Evolutionary conservation across 495 filamentous ascomycete species (phyloP).

Genomic region (Podospora australis): DNA sequence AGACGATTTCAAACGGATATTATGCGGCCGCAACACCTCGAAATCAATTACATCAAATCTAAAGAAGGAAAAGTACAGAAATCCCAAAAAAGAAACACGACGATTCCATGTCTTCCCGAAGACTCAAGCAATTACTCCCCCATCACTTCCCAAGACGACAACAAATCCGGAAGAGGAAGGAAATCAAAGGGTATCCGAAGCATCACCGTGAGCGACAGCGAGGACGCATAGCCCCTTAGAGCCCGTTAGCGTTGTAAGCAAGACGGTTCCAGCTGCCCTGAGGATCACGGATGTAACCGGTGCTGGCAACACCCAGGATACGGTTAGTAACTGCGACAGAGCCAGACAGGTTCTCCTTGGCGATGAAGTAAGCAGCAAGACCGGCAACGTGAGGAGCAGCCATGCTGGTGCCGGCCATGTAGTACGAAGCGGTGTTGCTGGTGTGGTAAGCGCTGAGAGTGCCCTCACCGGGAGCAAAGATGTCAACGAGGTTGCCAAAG

Average conservation of each 20-base stretch:
- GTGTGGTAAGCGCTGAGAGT: slow-evolving; percentile 27
- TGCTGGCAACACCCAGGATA: not conserved
- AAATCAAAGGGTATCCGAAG: too few species aligned
- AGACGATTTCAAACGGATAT: not conserved
- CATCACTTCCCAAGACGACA: not conserved
- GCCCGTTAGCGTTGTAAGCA: slow-evolving; percentile 11
- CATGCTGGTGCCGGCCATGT: slow-evolving; percentile 45
- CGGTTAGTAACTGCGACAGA: slow-evolving; percentile 8
- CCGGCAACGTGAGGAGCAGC: slow-evolving; percentile 47
- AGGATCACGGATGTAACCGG: not conserved
- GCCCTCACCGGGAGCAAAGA: slow-evolving; percentile 52
- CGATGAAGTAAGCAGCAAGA: slow-evolving; percentile 42
- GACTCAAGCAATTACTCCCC: not conserved
- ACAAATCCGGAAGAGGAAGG: not conserved
- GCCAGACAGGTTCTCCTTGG: slow-evolving; percentile 9
- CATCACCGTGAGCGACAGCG: too few species aligned
- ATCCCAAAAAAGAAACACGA: not conserved
- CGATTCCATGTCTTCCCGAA: not conserved
- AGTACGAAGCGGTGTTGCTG: slow-evolving; percentile 28
- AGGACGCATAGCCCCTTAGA: not conserved
- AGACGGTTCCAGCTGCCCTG: slow-evolving; percentile 5
- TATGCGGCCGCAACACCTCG: not conserved
- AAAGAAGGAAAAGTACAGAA: not conserved
- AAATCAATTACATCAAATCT: not conserved
- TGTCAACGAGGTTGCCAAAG: slow-evolving; percentile 51